Conservation (phyloP, 805 yeast species). For the Candida mattraensis region DNA sequence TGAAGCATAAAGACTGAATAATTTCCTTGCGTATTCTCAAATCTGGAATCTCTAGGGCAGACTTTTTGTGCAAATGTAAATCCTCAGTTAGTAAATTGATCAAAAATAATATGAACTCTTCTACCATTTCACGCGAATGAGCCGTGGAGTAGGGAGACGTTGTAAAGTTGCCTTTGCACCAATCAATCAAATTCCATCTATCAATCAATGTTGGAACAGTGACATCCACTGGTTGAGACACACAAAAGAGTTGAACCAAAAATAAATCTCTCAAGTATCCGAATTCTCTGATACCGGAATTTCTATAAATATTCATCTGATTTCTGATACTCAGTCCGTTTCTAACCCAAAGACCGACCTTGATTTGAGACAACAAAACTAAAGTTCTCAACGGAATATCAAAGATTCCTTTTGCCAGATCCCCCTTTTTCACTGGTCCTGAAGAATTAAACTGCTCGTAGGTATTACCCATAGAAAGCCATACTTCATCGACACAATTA, state of each 20-base stretch:
- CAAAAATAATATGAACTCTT: conserved; percentile 71
- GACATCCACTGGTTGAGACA: conserved; percentile 49
- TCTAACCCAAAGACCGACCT: conserved; percentile 91
- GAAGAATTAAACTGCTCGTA: not conserved
- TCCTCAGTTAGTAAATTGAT: conserved; percentile 71
- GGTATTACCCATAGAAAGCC: conserved; percentile 3
- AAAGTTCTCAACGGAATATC: conserved; percentile 79
- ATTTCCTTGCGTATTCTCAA: conserved; percentile 64
- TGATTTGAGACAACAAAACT: conserved; percentile 78
- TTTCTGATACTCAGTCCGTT: conserved; percentile 81
- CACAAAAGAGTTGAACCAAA: conserved; percentile 63
- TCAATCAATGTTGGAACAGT: conserved; percentile 57
- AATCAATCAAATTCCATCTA: conserved; percentile 66
- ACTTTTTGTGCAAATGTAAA: conserved; percentile 49
- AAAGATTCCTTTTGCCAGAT: conserved; percentile 39
- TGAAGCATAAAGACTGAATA: conserved; percentile 80
- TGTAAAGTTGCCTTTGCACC: conserved; percentile 47
- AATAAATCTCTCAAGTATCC: conserved; percentile 80
- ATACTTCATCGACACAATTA: conserved; percentile 12
- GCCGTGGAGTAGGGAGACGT: conserved; percentile 42
- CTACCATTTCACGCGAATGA: conserved; percentile 52
- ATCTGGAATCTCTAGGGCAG: conserved; percentile 49
- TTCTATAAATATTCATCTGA: conserved; percentile 77
- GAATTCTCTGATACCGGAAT: conserved; percentile 75
- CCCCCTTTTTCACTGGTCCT: conserved; percentile 7